Percentiles rank a stretch among this genome's conserved stretches.
phyloP scores from a whole-genome alignment of 2,329 filamentous ascomycete species.

The Saccharata proteae region DNA sequence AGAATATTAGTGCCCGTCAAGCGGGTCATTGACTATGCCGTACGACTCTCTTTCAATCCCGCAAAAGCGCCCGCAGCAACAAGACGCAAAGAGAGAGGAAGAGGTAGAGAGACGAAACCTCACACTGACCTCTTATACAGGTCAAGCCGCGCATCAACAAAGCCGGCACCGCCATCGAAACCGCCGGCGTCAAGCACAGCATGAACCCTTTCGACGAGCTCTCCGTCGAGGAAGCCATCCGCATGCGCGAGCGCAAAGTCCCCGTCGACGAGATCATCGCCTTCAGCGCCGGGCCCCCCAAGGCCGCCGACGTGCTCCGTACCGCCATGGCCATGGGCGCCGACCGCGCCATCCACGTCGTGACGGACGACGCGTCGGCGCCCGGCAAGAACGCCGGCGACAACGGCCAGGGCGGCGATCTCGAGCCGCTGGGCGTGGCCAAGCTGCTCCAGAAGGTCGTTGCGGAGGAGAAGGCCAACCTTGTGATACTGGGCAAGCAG shows the following conservation, averaged over 20 bases:
- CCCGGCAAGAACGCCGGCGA: conserved; percentile 48
- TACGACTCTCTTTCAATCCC: conserved; percentile 18
- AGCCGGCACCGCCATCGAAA: conserved; percentile 76
- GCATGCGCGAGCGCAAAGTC: conserved; percentile 65
- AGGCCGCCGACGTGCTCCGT: conserved; percentile 76
- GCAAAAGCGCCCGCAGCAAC: neutral
- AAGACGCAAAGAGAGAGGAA: neutral
- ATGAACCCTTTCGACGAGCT: conserved; percentile 99
- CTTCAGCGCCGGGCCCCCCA: conserved; percentile 76
- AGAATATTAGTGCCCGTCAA: conserved; percentile 45
- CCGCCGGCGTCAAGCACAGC: conserved; percentile 84
- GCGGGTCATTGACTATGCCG: conserved; percentile 47
- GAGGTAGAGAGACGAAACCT: conserved; percentile 6
- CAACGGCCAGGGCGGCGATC: conserved; percentile 40
- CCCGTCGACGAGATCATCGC: conserved; percentile 86
- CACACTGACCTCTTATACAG: conserved; percentile 29
- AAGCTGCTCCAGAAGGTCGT: conserved; percentile 75
- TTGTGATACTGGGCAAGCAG: conserved; percentile 94
- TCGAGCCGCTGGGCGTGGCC: conserved; percentile 85
- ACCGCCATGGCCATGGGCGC: conserved; percentile 99
- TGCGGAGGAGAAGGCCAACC: conserved; percentile 73
- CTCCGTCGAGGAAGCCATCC: conserved; percentile 89
- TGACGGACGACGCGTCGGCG: conserved; percentile 45
- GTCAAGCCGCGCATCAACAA: conserved; percentile 62
- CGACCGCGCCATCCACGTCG: conserved; percentile 76